A percentile compares a stretch with the other conserved stretches of the same genome.
Conservation (phyloP, 2,329 filamentous ascomycete species). For the Aureobasidium musti region DNA sequence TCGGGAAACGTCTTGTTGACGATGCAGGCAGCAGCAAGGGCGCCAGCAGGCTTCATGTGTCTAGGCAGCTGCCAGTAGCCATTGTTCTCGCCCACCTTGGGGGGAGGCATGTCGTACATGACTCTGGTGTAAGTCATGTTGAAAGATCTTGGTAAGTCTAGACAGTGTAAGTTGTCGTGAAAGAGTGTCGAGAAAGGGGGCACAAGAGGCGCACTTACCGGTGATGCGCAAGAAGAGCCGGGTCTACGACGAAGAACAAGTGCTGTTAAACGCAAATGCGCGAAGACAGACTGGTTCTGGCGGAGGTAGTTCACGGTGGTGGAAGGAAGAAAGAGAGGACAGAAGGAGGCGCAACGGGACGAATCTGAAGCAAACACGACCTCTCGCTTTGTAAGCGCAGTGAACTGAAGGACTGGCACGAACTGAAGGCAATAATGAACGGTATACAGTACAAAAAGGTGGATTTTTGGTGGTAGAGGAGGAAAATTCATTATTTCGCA, state of each 20-base stretch:
- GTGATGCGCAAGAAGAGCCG: background rate
- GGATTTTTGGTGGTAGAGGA: background rate
- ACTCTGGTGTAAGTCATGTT: conserved; percentile 1
- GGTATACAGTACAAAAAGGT: background rate
- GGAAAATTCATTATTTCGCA: background rate
- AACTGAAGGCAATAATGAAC: background rate
- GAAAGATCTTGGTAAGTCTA: background rate
- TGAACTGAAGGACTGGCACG: background rate
- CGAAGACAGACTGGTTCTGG: background rate
- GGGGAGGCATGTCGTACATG: background rate
- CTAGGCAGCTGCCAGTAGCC: background rate
- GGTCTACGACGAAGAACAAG: background rate
- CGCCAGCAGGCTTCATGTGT: background rate
- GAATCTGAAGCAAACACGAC: background rate
- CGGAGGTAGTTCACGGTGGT: background rate
- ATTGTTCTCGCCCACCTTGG: background rate
- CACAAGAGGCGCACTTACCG: background rate
- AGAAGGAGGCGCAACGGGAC: background rate
- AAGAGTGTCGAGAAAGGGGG: background rate
- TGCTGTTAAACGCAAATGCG: background rate
- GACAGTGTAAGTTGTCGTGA: background rate
- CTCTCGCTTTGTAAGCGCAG: background rate
- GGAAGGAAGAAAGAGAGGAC: background rate
- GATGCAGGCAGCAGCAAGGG: background rate
- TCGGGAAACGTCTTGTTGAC: background rate